A percentile compares a stretch with the other conserved stretches of the same genome.
Evolutionary conservation across 176 grass and related monocot species (phyloP).

Genomic region (Chrysopogon serrulatus): DNA sequence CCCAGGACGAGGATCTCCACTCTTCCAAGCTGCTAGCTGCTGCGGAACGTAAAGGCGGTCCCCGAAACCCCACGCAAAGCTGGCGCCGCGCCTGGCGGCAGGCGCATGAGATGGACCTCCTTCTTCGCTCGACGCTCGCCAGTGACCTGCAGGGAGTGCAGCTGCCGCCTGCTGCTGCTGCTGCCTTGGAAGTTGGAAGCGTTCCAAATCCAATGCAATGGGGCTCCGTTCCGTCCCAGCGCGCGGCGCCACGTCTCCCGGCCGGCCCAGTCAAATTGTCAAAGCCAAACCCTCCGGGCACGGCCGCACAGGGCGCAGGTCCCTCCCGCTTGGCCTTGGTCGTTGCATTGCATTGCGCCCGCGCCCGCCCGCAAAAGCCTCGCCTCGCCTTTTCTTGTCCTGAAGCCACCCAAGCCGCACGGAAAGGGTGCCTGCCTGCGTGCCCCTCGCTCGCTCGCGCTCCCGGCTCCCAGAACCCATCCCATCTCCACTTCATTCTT

Average conservation of each 20-base stretch:
- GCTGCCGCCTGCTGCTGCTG: no score
- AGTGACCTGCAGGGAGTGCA: no score
- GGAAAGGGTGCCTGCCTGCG: neutral
- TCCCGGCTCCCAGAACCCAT: neutral
- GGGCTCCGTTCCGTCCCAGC: neutral
- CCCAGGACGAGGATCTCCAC: neutral
- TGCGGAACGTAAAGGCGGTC: neutral
- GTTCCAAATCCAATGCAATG: neutral
- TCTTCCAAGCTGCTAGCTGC: neutral
- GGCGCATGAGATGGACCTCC: no score
- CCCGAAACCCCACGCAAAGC: neutral
- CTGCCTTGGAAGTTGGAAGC: neutral
- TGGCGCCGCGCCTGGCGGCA: no score
- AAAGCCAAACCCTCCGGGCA: neutral
- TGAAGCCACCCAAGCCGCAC: conserved; percentile 4
- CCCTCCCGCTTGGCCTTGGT: neutral
- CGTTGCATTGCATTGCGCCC: neutral
- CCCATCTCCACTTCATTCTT: neutral
- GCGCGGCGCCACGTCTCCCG: neutral
- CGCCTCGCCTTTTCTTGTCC: conserved; percentile 15
- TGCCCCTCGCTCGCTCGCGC: neutral
- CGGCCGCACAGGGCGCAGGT: neutral
- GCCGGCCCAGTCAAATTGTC: neutral
- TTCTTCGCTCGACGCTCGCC: neutral
- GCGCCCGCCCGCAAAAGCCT: neutral